Base-by-base conservation (phyloP, 1,284 basidiomycete species). In the Sanghuangporus baumii region DNA sequence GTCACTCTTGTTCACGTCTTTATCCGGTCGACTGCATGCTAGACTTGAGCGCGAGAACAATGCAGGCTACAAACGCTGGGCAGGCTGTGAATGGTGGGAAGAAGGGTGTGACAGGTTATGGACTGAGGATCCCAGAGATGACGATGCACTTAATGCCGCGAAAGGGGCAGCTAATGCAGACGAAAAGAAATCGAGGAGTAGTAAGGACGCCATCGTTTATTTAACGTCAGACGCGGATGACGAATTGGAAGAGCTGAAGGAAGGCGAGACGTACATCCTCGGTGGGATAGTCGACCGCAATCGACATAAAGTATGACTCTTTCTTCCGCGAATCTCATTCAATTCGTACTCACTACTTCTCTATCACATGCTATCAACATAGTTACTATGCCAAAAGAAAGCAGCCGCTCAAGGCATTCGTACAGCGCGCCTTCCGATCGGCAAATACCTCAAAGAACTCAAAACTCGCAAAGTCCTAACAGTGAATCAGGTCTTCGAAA, bases 271-370 rank as follows among this genome's bases (percentile, higher is more conserved):
- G 2, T 99, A 99, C 73, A 87, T 99, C 68, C 95, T 99, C 63
- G 97, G 97, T 38, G 97, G 96, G 14, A 91, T 99, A 67, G 92
- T 92, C 65, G 97, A 99, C 74, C 91, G 91, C 69, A 99, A 99
- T 76, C 88, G 96, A 41, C 92, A 98, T 81, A 99, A 98, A 83
- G 94, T 91, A 68, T 61, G 75, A 67, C 12, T 18, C 16, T 52
- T 36, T 34, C 18, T 55, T 26, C 11, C 16, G 31, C 4, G 12
- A 47, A 51, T 1, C 36, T 59, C n/a, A 31, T 14, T 60, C 43
- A 54, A 36, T 46, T 11, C 54, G 14, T 46, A 55, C 41, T 61
- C 43, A 46, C 2, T n/a, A 11, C 56, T 54, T 59, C 46, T 38
- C 59, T 37, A 14, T 61, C 18, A 40, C 62, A 66, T 56, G 56